Evolutionary conservation across 2,329 filamentous ascomycete species (phyloP).

Genomic region (Colletotrichum tanaceti): DNA sequence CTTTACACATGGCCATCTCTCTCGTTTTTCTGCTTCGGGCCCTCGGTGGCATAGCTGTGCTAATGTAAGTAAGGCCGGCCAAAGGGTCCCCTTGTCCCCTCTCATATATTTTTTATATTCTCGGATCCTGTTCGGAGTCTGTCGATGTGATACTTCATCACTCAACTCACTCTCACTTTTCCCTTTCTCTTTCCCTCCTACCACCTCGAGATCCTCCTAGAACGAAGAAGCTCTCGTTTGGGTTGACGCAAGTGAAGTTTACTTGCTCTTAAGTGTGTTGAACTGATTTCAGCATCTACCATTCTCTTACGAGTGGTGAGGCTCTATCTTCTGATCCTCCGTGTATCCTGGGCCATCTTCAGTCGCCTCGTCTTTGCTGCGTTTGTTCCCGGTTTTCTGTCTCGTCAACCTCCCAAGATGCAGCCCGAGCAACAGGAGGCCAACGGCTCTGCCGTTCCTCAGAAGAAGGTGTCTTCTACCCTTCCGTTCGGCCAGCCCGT

Average conservation of each 20-base stretch:
- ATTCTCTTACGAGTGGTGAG: constrained; percentile 33
- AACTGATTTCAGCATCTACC: constrained; percentile 24
- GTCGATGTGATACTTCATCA: not conserved
- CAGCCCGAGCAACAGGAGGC: constrained; percentile 54
- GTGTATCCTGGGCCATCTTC: constrained; percentile 25
- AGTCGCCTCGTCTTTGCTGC: constrained; percentile 32
- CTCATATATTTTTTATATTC: constrained; percentile 34
- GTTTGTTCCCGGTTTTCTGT: constrained; percentile 16
- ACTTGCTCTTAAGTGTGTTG: constrained; percentile 31
- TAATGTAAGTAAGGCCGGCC: constrained; percentile 23
- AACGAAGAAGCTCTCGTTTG: constrained; percentile 35
- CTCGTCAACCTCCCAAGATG: constrained; percentile 25
- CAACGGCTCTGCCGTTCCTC: constrained; percentile 49
- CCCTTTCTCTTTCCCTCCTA: not conserved
- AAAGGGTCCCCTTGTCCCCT: constrained; percentile 16
- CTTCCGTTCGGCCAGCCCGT: constrained; percentile 69
- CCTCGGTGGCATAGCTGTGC: constrained; percentile 16
- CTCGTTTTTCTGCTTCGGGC: not conserved
- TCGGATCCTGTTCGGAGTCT: constrained; percentile 37
- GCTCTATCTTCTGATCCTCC: constrained; percentile 25
- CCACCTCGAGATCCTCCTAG: constrained; percentile 27
- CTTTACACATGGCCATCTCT: constrained; percentile 11
- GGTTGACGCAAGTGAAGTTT: constrained; percentile 35
- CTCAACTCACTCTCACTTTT: constrained; percentile 1
- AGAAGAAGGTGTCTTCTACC: constrained; percentile 61